Base-by-base conservation (phyloP, 2,329 filamentous ascomycete genomes). In the Bipolaris bicolor region DNA sequence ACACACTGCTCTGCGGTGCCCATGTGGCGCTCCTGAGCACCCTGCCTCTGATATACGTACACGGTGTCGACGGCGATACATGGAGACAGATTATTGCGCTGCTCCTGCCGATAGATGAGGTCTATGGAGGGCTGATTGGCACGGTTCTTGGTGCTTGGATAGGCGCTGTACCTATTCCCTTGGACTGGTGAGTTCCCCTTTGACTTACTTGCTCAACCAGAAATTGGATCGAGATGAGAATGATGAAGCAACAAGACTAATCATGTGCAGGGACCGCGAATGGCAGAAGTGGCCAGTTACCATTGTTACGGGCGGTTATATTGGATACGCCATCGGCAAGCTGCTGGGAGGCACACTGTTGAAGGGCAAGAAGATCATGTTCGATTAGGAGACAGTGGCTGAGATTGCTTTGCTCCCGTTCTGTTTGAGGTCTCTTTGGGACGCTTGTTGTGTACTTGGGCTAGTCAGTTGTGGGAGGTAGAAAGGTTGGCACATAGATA, bases 211-310 rank as follows among this genome's bases (percentile, higher is more conserved):
- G 16, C 3, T 31, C 13, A 5, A 22, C 29, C 11, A 49, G 15
- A 18, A 4, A 24, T 3, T 3, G 22, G 7, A 1, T 0, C 37
- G 6, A 49, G 9, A 10, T 5, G n/a, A 10, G 2, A 24, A 3
- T 7, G 11, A 7, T 18, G 9, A 40, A 1, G 2, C 18, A 0
- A 15, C 16, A 45, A 53, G 45, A 45, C 40, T 55, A 39, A 44
- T n/a, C 31, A n/a, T 18, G 9, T 34, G 3, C 62, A 84, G 83
- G 84, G 95, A 99, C 76, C 88, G 95, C n/a, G 92, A 96, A 67
- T 99, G 95, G 95, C 95, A 99, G 84, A 91, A 89, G 76, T 99
- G 94, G 90, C 95, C 95, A 0, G 89, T 98, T 46, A 99, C 95
- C 0, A 90, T 99, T 57, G 78, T 98, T 4, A 87, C 86, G 1